These are phyloP conservation scores for Fusarium pseudograminearum DNA, from an alignment of 2,329 filamentous ascomycete species.

Conservation along the genomic window DNA sequence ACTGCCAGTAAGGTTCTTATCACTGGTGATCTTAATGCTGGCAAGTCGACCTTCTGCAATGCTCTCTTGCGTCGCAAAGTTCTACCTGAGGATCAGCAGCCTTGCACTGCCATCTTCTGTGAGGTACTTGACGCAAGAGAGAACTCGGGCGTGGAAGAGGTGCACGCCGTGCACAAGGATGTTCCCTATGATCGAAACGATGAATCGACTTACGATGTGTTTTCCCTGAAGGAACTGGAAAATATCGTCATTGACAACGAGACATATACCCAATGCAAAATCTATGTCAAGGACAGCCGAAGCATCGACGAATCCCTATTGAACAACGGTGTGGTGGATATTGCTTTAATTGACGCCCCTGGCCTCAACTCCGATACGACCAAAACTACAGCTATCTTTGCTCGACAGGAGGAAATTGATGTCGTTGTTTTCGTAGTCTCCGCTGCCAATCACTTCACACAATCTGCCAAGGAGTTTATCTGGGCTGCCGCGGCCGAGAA, in stretches of 20 bases:
- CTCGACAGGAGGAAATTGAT: constrained; percentile 97
- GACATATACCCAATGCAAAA: constrained; percentile 93
- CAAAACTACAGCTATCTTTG: constrained; percentile 97
- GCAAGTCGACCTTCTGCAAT: constrained; percentile 99
- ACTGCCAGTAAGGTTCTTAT: constrained; percentile 96
- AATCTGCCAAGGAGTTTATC: constrained; percentile 98
- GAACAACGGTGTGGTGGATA: constrained; percentile 98
- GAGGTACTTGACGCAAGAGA: constrained; percentile 94
- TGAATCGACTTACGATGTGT: constrained; percentile 94
- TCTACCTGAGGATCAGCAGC: constrained; percentile 95
- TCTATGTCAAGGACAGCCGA: constrained; percentile 92
- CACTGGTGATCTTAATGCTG: constrained; percentile 95
- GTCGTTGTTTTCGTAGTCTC: constrained; percentile 99
- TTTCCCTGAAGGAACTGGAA: constrained; percentile 80
- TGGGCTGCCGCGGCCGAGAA: constrained; percentile 96
- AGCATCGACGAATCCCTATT: constrained; percentile 92
- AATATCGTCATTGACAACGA: constrained; percentile 90
- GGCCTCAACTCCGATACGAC: constrained; percentile 96
- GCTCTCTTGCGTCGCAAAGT: constrained; percentile 93
- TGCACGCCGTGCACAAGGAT: constrained; percentile 92
- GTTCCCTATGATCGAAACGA: constrained; percentile 86
- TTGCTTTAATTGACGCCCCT: constrained; percentile 95
- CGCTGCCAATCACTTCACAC: constrained; percentile 96
- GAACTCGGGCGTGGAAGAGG: constrained; percentile 91
- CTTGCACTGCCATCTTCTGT: constrained; percentile 98